Base-by-base conservation (phyloP, 805 yeast species). In the Wickerhamiella kurtzmanii region DNA sequence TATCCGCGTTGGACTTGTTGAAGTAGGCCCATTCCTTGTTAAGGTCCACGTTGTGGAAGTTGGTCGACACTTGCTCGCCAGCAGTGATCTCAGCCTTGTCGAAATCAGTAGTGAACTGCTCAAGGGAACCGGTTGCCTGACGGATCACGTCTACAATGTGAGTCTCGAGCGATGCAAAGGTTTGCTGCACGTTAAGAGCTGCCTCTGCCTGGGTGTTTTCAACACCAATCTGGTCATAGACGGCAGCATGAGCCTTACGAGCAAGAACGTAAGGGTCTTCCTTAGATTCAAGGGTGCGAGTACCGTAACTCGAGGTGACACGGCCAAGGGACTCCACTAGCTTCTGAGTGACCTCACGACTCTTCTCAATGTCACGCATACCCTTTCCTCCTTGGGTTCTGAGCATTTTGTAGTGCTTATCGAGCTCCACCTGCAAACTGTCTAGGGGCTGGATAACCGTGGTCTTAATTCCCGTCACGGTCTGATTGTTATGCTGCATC, bases 171-270 rank as follows among this genome's bases (percentile, higher is more conserved):
- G 68, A 56, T 50, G 60, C 60, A 43, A 72, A 59, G 35, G 65
- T 61, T 44, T 57, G 55, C 62, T 74, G 77, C 44, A 64, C 61
- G 44, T 63, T 59, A 42, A 65, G 59, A 22, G 75, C 60, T 36
- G 71, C 69, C 48, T 71, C 75, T 19, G 69, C 60, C 50, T 70
- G 72, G 20, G 55, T 52, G 55, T 74, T 72, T 56, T 75, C 79
- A 52, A 66, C 66, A 37, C 58, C 58, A 22, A 74, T 53, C 58
- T 74, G 78, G 22, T 54, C 59, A 11, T 62, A 64, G 3, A 74
- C 69, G 41, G 64, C 59, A 40, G 59, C 55, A 22, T 64, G 47
- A 2, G 69, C 60, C 2, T 50, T 40, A 45, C 76, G 67, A 53
- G 68, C 67, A 40, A 66, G 50, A 22, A 73, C 53, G 51, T 68